A percentile compares a stretch with the other conserved stretches of the same genome.
Conservation (phyloP, 495 filamentous ascomycete species). For the Penicillium steckii region DNA sequence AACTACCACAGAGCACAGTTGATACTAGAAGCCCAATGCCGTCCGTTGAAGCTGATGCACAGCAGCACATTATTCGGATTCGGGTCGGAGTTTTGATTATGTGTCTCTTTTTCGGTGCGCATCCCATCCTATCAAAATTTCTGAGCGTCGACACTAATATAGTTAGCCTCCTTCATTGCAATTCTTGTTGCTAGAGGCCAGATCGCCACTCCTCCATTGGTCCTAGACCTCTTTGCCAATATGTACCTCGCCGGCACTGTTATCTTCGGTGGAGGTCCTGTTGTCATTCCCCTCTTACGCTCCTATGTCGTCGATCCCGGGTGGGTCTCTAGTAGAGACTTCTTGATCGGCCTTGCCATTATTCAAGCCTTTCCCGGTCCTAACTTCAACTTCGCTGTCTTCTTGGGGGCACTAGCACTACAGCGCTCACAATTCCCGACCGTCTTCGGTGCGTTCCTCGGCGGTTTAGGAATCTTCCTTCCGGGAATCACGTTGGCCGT, state of each 20-base stretch:
- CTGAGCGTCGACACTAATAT: conserved; percentile 1
- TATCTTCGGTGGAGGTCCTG: conserved; percentile 84
- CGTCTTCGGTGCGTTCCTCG: conserved; percentile 61
- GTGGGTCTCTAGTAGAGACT: conserved; percentile 78
- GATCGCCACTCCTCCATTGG: conserved; percentile 41
- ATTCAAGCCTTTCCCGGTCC: conserved; percentile 84
- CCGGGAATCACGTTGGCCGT: conserved; percentile 67
- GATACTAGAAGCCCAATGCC: too few species aligned
- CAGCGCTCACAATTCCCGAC: conserved; percentile 35
- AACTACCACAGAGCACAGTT: too few species aligned
- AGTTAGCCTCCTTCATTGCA: conserved; percentile 52
- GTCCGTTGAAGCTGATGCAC: too few species aligned
- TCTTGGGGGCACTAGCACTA: conserved; percentile 63
- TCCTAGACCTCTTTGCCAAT: conserved; percentile 69
- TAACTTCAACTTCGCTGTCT: conserved; percentile 88
- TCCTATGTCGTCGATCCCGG: conserved; percentile 77
- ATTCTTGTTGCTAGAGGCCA: conserved; percentile 58
- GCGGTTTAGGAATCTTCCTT: conserved; percentile 67
- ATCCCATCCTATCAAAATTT: background rate
- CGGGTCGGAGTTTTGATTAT: conserved; percentile 46
- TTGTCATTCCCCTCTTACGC: conserved; percentile 77
- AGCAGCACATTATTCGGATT: conserved; percentile 23
- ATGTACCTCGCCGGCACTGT: conserved; percentile 87
- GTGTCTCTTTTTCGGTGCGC: conserved; percentile 50
- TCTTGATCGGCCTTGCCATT: conserved; percentile 77